Conservation (phyloP, 2,329 filamentous ascomycete genomes). For the Coniella lustricola region DNA sequence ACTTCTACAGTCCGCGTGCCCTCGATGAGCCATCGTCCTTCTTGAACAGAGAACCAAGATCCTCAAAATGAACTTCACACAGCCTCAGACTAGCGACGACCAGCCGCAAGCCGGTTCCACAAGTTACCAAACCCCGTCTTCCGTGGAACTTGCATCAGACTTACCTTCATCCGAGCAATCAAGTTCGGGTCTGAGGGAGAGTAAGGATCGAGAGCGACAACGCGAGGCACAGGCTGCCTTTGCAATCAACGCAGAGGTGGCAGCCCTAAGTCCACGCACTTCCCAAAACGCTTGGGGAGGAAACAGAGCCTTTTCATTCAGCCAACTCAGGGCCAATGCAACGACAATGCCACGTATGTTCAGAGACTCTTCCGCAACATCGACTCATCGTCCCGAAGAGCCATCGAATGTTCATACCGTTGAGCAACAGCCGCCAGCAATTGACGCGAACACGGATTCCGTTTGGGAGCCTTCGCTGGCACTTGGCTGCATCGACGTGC, state of each 20-base stretch:
- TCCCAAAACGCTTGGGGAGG: background rate
- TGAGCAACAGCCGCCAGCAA: background rate
- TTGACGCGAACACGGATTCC: constrained; percentile 21
- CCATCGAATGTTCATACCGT: no score
- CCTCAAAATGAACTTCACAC: no score
- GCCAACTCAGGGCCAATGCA: no score
- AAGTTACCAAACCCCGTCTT: no score
- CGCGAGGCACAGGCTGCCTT: background rate
- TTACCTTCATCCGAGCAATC: no score
- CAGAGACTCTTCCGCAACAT: no score
- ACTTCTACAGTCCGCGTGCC: no score
- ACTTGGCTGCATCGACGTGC: constrained; percentile 29
- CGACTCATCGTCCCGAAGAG: no score
- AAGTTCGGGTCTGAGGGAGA: background rate
- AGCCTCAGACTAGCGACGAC: no score
- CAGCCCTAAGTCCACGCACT: background rate
- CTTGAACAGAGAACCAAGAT: background rate
- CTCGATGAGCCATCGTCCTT: background rate
- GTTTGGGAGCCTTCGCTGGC: constrained; percentile 25
- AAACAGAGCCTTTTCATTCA: background rate
- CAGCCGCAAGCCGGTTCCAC: no score
- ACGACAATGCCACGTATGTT: no score
- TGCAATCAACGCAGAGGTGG: background rate
- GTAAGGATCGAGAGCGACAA: background rate
- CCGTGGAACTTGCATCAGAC: no score